phyloP scores from a whole-genome alignment of 2,329 filamentous ascomycete species.

The Colletotrichum eremochloae region DNA sequence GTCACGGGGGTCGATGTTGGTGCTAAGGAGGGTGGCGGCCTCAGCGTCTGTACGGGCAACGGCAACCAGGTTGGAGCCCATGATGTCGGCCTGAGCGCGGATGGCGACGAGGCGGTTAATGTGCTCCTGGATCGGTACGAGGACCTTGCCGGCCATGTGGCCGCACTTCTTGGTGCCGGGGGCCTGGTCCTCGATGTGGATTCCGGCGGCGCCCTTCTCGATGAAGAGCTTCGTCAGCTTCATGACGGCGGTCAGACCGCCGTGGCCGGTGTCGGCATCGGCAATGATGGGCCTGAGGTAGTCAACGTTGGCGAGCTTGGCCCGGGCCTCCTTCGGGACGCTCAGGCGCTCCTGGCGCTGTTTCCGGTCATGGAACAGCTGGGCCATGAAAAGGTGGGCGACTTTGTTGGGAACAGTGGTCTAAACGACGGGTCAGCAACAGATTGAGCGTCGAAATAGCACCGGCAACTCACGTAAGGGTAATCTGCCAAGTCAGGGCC shows the following conservation, averaged over 20 bases:
- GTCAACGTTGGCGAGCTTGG: slow-evolving; percentile 83
- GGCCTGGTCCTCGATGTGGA: slow-evolving; percentile 98
- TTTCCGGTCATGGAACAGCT: slow-evolving; percentile 99
- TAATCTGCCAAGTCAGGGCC: slow-evolving; percentile 98
- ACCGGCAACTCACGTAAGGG: slow-evolving; percentile 76
- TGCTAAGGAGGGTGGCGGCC: slow-evolving; percentile 96
- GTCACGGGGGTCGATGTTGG: slow-evolving; percentile 95
- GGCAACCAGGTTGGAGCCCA: slow-evolving; percentile 91
- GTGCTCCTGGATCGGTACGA: slow-evolving; percentile 97
- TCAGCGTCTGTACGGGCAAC: slow-evolving; percentile 97
- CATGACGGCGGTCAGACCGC: slow-evolving; percentile 98
- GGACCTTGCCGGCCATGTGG: slow-evolving; percentile 98
- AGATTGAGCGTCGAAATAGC: background rate
- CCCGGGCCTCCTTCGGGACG: slow-evolving; percentile 78
- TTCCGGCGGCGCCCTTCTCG: slow-evolving; percentile 95
- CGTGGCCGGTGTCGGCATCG: slow-evolving; percentile 97
- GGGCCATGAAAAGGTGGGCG: slow-evolving; percentile 95
- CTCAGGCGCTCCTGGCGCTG: slow-evolving; percentile 94
- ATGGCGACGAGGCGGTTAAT: slow-evolving; percentile 98
- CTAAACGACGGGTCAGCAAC: slow-evolving; percentile 57
- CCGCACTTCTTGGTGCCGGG: slow-evolving; percentile 99
- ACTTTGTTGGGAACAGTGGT: slow-evolving; percentile 99
- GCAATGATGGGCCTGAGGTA: slow-evolving; percentile 97
- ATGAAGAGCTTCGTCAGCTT: slow-evolving; percentile 98
- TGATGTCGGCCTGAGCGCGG: slow-evolving; percentile 97